Conservation (phyloP, 83 land plant genomes). For the Diphasiastrum complanatum region DNA sequence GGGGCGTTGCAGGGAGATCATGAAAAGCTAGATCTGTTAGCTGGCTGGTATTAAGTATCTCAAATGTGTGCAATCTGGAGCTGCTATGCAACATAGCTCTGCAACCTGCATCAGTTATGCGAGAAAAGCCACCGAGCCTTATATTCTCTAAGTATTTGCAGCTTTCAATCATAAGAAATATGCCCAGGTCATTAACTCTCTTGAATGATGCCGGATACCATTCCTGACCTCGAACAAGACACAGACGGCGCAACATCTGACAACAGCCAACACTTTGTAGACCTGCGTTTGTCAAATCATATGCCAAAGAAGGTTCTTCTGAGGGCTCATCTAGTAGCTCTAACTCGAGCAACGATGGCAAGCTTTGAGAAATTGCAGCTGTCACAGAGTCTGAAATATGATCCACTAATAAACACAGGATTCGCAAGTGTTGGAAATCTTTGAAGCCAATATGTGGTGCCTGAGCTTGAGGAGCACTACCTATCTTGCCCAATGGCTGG, state of each 20-base stretch:
- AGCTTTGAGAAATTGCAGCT: conserved; percentile 44
- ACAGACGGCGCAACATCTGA: conserved; percentile 57
- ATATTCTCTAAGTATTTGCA: conserved; percentile 72
- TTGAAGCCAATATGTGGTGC: no score
- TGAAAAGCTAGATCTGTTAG: conserved; percentile 88
- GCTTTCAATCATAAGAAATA: conserved; percentile 73
- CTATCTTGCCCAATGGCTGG: conserved; percentile 22
- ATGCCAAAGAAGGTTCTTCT: conserved; percentile 53
- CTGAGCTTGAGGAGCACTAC: neutral
- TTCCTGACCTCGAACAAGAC: conserved; percentile 74
- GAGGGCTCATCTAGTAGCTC: conserved; percentile 84
- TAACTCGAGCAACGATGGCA: conserved; percentile 51
- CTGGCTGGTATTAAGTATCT: conserved; percentile 57
- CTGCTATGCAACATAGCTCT: conserved; percentile 82
- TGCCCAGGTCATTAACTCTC: conserved; percentile 84
- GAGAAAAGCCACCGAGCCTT: conserved; percentile 82
- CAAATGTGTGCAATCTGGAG: conserved; percentile 61
- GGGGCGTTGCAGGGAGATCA: conserved; percentile 83
- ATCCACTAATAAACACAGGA: conserved; percentile 60
- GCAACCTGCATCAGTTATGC: conserved; percentile 85
- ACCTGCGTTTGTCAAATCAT: conserved; percentile 77
- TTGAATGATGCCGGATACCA: conserved; percentile 49
- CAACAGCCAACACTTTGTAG: conserved; percentile 60
- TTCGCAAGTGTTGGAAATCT: conserved; percentile 50
- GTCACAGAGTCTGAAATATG: conserved; percentile 69